phyloP scores from a whole-genome alignment of 169 alveolate genomes.

The Plasmodium knowlesi region DNA sequence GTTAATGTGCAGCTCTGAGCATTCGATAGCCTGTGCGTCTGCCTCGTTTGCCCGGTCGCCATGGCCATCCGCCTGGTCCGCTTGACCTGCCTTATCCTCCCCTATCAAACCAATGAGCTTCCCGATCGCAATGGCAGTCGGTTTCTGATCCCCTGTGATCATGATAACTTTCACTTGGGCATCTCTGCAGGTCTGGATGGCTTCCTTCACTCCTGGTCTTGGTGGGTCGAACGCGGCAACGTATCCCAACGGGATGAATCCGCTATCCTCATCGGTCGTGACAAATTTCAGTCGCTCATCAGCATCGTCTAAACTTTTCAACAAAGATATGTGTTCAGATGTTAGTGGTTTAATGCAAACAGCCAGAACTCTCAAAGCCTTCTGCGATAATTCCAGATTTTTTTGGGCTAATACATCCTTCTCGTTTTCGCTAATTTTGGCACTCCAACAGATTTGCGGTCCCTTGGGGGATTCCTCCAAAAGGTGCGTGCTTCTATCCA shows the following conservation, averaged over 20 bases:
- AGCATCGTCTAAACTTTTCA: constrained; percentile 84
- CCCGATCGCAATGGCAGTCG: constrained; percentile 91
- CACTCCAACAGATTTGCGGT: constrained; percentile 22
- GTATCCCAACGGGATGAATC: constrained; percentile 86
- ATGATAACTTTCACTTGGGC: constrained; percentile 99
- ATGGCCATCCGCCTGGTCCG: background rate
- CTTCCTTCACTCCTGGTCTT: constrained; percentile 97
- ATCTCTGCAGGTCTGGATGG: constrained; percentile 93
- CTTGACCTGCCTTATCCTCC: background rate
- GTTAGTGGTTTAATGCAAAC: constrained; percentile 89
- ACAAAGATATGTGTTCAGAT: constrained; percentile 78
- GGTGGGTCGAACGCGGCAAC: constrained; percentile 96
- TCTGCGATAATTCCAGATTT: constrained; percentile 82
- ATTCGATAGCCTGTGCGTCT: constrained; percentile 14
- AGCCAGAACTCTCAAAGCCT: constrained; percentile 91
- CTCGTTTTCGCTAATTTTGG: constrained; percentile 24
- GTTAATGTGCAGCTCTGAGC: constrained; percentile 83
- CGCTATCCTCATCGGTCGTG: constrained; percentile 56
- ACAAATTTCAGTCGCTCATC: constrained; percentile 86
- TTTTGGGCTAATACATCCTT: constrained; percentile 12
- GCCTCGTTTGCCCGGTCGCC: background rate
- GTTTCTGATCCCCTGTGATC: constrained; percentile 87
- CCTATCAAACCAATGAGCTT: constrained; percentile 89
- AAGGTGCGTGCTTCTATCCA: constrained; percentile 31
- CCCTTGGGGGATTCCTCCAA: constrained; percentile 44